These are phyloP conservation scores for Thermothelomyces thermophilus DNA, from an alignment of 2,329 filamentous ascomycete species.

Conservation along the genomic window DNA sequence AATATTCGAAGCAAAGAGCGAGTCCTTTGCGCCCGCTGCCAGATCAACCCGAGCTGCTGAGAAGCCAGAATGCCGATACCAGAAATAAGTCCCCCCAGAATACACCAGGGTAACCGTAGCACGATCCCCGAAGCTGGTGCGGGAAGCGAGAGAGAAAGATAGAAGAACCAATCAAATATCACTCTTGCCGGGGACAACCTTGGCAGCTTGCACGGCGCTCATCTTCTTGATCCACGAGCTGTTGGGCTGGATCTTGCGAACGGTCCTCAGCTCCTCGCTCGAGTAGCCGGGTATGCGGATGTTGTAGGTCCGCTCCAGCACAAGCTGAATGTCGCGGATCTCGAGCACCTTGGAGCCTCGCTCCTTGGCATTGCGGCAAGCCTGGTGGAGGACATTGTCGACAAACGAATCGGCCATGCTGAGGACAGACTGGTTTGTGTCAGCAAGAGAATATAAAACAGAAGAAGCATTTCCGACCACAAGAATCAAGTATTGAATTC, in stretches of 20 bases:
- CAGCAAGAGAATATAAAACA: conserved; percentile 1
- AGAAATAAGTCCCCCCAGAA: background rate
- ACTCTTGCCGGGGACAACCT: conserved; percentile 62
- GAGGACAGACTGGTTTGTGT: conserved; percentile 63
- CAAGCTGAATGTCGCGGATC: conserved; percentile 76
- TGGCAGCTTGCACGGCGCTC: conserved; percentile 90
- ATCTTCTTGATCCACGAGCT: conserved; percentile 93
- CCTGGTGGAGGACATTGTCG: conserved; percentile 78
- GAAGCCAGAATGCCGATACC: background rate
- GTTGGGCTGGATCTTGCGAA: conserved; percentile 86
- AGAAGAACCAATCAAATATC: conserved; percentile 34
- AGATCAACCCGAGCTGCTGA: background rate
- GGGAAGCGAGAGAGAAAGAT: background rate
- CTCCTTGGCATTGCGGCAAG: conserved; percentile 88
- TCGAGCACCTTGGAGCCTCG: conserved; percentile 86
- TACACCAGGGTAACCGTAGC: background rate
- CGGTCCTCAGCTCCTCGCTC: conserved; percentile 87
- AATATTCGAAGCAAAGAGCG: background rate
- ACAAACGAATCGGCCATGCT: conserved; percentile 91
- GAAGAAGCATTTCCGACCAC: conserved; percentile 5
- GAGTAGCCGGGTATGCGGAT: conserved; percentile 92
- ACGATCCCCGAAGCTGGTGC: background rate
- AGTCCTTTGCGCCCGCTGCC: background rate
- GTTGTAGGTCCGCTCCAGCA: conserved; percentile 79
- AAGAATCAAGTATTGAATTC: background rate